A percentile compares a stretch with the other conserved stretches of the same genome.
These are phyloP conservation scores for Panaeolus cyanescens DNA, from an alignment of 768 basidiomycete species.

Conservation along the genomic window DNA sequence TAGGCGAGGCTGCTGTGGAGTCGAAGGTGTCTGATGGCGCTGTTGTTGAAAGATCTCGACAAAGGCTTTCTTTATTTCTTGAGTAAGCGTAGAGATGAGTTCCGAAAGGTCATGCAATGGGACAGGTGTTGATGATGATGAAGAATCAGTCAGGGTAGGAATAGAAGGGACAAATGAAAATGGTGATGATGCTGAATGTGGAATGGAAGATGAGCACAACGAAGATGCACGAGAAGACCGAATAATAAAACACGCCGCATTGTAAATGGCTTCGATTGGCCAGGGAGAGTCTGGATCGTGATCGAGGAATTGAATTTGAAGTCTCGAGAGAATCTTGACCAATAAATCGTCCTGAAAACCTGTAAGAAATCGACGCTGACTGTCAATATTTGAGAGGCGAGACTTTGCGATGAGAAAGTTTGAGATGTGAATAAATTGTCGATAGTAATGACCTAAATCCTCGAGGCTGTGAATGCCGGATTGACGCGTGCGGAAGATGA, in stretches of 20 bases:
- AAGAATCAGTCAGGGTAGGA: no score
- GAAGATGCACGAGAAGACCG: background rate
- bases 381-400: conserved; percentile 16
- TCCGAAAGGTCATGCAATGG: no score
- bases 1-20: no score
- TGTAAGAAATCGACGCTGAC: conserved; percentile 16
- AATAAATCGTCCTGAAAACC: conserved; percentile 11
- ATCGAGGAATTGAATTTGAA: conserved; percentile 17
- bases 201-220: no score
- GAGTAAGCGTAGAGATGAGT: no score
- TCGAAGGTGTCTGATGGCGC: no score
- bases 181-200: no score
- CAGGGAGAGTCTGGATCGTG: conserved; percentile 24
- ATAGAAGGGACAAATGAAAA: background rate
- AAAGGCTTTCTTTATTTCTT: no score
- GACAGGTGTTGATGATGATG: no score
- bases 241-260: conserved; percentile 17
- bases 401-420: conserved; percentile 14
- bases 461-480: conserved; percentile 5
- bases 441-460: conserved; percentile 15
- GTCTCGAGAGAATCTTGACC: conserved; percentile 7
- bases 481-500: background rate
- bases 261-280: conserved; percentile 14
- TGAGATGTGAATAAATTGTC: conserved; percentile 13
- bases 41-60: no score